Evolutionary conservation across 495 filamentous ascomycete genomes (phyloP), one percentile per base, ranked within the genome.

Genomic region (Acidomyces sp.): DNA sequence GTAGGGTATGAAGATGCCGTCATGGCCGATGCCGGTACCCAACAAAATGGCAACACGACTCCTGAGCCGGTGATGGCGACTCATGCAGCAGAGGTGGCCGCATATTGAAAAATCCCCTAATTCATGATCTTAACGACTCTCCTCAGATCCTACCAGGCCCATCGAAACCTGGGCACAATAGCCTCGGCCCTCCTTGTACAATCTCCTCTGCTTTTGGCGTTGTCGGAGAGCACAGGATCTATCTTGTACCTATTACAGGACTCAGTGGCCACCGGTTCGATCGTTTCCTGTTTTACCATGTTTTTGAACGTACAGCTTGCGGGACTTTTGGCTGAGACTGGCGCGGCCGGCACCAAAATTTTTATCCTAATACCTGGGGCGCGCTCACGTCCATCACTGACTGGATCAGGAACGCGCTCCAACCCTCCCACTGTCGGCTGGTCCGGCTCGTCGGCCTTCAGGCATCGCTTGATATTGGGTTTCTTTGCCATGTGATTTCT

Each of bases 1-100:
- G 72, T 83, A 31, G 85, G 90, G 58, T 94, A 93, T 59, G 86
- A 93, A 53, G 92, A 94, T 56, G 83, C 48, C 26, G 13, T 46
- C 19, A 25, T 46, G 31, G 36, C 34, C 15, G 47, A 34, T 17
- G 43, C 36, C 3, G 37, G 34, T 20, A 17, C 45, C 7, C 12
- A 37, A 16, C 2, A 23, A 5, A 23, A 23, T 21, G n/a, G n/a
- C n/a, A 37, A 32, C 34, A n/a, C 23, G 21, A 34, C 37, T 15
- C 36, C 48, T 1, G 15, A 28, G 6, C 30, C 10, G 15, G 23
- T 15, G 11, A 9, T 29, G 15, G 26, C 19, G 17, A 31, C 48
- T 3, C 43, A 46, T 15, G 36, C 32, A n/a, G 2, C 37, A 2
- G 48, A 51, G 26, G 48, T 51, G 4, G 46, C 48, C 7, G 48